phyloP scores from a whole-genome alignment of 2,329 filamentous ascomycete genomes.

The Xylariaceae sp. region DNA sequence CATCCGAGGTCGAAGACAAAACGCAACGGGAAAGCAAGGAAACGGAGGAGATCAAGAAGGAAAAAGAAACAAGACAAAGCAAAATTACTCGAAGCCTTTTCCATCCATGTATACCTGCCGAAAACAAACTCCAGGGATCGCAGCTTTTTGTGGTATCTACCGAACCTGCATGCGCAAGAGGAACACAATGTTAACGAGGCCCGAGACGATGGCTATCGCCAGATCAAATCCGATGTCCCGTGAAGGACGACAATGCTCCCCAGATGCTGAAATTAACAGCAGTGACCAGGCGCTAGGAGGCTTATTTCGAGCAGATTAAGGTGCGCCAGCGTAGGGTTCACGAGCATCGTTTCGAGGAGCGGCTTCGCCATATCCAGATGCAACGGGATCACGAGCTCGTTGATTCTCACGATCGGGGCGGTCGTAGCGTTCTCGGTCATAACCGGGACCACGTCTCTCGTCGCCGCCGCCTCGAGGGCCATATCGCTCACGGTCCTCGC shows the following conservation, averaged over 20 bases:
- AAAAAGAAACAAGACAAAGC: conserved; percentile 25
- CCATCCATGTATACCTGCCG: conserved; percentile 36
- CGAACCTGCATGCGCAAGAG: conserved; percentile 30
- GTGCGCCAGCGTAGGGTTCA: conserved; percentile 42
- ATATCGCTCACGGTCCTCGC: conserved; percentile 31
- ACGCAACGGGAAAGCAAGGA: conserved; percentile 9
- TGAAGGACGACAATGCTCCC: conserved; percentile 20
- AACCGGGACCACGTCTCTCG: conserved; percentile 24
- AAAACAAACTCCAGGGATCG: conserved; percentile 33
- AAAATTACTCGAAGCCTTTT: conserved; percentile 33
- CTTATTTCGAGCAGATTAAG: conserved; percentile 24
- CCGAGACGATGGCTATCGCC: conserved; percentile 17
- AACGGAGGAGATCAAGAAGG: conserved; percentile 2
- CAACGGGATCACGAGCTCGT: conserved; percentile 39
- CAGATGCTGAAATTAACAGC: conserved; percentile 28
- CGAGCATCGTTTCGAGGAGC: conserved; percentile 40
- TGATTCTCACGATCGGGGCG: conserved; percentile 42
- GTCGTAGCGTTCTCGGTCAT: conserved; percentile 41
- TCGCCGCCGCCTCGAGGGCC: conserved; percentile 25
- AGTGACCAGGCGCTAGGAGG: conserved; percentile 20
- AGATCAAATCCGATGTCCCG: conserved; percentile 21
- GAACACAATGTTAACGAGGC: conserved; percentile 27
- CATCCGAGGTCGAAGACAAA: conserved; percentile 13
- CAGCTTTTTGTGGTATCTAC: conserved; percentile 32
- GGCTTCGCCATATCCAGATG: conserved; percentile 40